Base-by-base conservation (phyloP, 2,329 filamentous ascomycete genomes). In the Plenodomus tracheiphilus region DNA sequence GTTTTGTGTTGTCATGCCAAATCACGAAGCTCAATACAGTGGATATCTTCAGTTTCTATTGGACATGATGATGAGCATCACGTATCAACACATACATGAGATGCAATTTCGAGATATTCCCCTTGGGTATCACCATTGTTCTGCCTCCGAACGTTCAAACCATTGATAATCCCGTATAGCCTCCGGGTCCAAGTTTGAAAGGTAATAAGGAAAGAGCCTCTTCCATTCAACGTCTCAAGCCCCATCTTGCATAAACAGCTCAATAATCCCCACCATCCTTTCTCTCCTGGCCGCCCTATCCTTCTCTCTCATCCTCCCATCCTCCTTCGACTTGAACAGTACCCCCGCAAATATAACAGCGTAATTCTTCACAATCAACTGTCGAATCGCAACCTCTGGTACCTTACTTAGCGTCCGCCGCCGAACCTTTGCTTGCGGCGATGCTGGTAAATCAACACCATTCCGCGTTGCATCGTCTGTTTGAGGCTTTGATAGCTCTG, bases 291-390 rank as follows among this genome's bases (percentile, higher is more conserved):
- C 72, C 51, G 79, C 85, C 56, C 75, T 82, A 51, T 88, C 86
- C 70, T 82, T 83, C 5, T 83, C 82, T 51, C 72, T 79, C 17
- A 66, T 52, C 1, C 68, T 73, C 2, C 58, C 61, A 2, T 53
- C 51, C 4, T 68, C 59, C 1, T 74, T 66, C 2, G 74, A 68
- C 7, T 85, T 79, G 50, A 91, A 86, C 11, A 91, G 77, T 0
- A 83, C 76, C 1, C 76, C 75, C 1, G 83, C 82, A 56, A 94
- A 87, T 0, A 90, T 73, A 41, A 84, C 81, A 0, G 87, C 85
- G 34, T 87, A 83, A 32, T 78, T 79, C 48, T 74, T 80, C 70
- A 87, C 84, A 43, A 86, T 80, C 1, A 79, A 76, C 52, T 82
- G 76, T 46, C 85, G 77, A 54, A 80, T 81, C n/a, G 79, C 75